Evolutionary conservation across 257 asterid species (phyloP), one percentile per base, ranked within the genome.

Genomic region (Marsdenia floribunda): DNA sequence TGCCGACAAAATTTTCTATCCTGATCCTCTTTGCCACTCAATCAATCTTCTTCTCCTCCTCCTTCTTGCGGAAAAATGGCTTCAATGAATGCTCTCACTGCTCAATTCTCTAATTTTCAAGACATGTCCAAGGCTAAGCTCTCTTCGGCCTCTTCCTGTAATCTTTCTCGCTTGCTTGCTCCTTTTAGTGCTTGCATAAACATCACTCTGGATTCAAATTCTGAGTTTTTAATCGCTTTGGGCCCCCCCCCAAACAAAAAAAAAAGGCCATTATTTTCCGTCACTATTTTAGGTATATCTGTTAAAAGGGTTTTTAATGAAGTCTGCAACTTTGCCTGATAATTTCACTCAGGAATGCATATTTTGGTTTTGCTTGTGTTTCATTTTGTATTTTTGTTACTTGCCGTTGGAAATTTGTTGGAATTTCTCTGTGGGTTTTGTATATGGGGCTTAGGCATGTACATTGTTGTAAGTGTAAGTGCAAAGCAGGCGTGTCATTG

Each of bases 11-110:
- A 26, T 26, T 26, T 44, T 37, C 15, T 18, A 35, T 65, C 70
- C 50, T 19, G 50, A 65, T 37, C 29, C 50, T 18, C 16, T 40
- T 52, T 65, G 46, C 46, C 4, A 63, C 22, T 33, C 46, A 35
- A 16, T 16, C 8, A 44, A 44, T 44, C 12, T 44, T 7, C 49
- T 44, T 7, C 10, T 44, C 40, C 11, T 4, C 24, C 3, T 37
- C 50, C 26, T 5, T 16, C 74, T 24, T 1, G 6, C 24, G 18
- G 18, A 52, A 33, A 44, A 52, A 75, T 78, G 83, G 81, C 78
- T 46, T 82, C 74, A 29, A 72, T 70, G 73, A 75, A 73, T 66
- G 70, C 79, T 52, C 52, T 75, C 60, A 68, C 85, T 19, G 61
- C 85, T 50, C 74, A 76, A 24, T 50, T 73, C 65, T 63, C 83